Base-by-base conservation (phyloP, 768 basidiomycete genomes). In the Neoboletus magnificus region DNA sequence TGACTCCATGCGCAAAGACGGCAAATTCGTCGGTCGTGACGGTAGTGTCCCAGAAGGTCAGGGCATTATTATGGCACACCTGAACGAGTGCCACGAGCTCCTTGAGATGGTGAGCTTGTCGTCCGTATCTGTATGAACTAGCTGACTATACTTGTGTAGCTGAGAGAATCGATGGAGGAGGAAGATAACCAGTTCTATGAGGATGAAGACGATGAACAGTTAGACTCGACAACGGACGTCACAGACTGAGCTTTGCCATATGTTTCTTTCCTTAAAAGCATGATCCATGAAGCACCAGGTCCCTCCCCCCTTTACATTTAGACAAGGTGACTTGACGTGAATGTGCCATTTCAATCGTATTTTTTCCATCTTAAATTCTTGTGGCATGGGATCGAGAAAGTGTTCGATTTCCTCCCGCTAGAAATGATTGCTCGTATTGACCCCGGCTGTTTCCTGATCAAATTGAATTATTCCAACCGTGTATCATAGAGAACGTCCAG, bases 71-170 rank as follows among this genome's bases (percentile, higher is more conserved):
- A 93, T 93, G 80, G 95, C 96, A 4, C 93, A 98, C 71, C 75
- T 98, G 48, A 94, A 89, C 60, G 96, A 98, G 72, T 96, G 94
- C 56, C 96, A 98, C 66, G 96, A 98, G 70, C 75, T 98, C 52
- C 77, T 98, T 13, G 93, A 94, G 74, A 96, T 98, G 93, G 91
- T 91, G 61, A 39, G 81, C 67, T 40, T 51, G 8, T 30, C 47
- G 5, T 23, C 27, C 18, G 35, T 18, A 25, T 2, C 49, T 10
- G n/a, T 22, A 4, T 22, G 22, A 13, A 36, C 27, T n/a, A 18
- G 46, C 39, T 48, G 35, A 49, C 29, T 25, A 13, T 40, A 3
- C 15, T 16, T 13, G 44, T 10, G 6, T 9, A 66, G 90, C 74
- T 93, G 55, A 93, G 87, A 67, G 88, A 92, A 66, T 81, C 89